A percentile compares a stretch with the other conserved stretches of the same genome.
phyloP scores from a whole-genome alignment of 2,329 filamentous ascomycete species.

The Escovopsis sp. region DNA sequence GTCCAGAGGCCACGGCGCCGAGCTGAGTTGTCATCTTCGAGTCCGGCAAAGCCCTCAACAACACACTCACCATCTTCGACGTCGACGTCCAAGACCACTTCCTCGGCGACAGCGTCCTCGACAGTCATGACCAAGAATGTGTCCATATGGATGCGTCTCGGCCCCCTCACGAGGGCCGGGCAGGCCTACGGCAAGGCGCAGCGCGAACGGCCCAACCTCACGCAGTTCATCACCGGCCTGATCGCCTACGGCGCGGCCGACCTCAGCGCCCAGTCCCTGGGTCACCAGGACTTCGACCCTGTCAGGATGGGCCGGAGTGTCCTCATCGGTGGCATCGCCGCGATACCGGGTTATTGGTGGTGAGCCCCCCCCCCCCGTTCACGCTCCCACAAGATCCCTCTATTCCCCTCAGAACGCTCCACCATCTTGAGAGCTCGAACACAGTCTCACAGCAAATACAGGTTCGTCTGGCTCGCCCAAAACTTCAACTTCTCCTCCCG shows the following conservation, averaged over 20 bases:
- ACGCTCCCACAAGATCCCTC: too few species aligned
- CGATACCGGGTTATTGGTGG: slow-evolving; percentile 74
- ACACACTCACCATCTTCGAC: background rate
- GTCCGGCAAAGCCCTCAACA: background rate
- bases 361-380: slow-evolving; percentile 23
- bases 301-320: slow-evolving; percentile 55
- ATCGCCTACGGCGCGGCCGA: slow-evolving; percentile 70
- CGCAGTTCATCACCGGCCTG: slow-evolving; percentile 61
- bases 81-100: too few species aligned
- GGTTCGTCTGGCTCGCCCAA: slow-evolving; percentile 65
- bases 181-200: slow-evolving; percentile 56
- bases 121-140: background rate
- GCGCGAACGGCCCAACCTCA: slow-evolving; percentile 56
- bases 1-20: slow-evolving; percentile 1
- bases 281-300: slow-evolving; percentile 48
- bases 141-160: slow-evolving; percentile 39
- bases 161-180: slow-evolving; percentile 36
- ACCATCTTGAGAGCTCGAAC: too few species aligned
- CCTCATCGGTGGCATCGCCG: slow-evolving; percentile 54
- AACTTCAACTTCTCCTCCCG: slow-evolving; percentile 75
- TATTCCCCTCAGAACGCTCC: too few species aligned
- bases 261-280: slow-evolving; percentile 58
- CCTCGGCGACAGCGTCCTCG: background rate
- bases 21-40: slow-evolving; percentile 2
- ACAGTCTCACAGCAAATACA: slow-evolving; percentile 16